A percentile compares a stretch with the other conserved stretches of the same genome.
These are phyloP conservation scores for Ordospora pajunii DNA, from an alignment of 371 early-diverging fungal species.

Conservation along the genomic window DNA sequence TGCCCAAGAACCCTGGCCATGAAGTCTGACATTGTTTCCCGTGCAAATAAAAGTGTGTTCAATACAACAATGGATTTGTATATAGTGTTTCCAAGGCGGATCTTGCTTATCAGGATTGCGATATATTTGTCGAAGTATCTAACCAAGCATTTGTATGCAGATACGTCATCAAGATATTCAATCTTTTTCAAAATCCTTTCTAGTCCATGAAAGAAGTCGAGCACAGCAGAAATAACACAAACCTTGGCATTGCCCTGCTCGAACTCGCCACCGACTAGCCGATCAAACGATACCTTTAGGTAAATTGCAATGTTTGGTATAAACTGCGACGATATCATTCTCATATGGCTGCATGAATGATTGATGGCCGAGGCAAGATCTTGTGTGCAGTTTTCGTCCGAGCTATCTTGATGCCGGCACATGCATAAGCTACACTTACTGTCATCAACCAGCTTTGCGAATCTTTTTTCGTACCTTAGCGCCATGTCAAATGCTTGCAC, in stretches of 20 bases:
- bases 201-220: slow-evolving; percentile 42
- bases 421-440: slow-evolving; percentile 14
- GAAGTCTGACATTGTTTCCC: slow-evolving; percentile 20
- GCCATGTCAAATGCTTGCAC: not conserved
- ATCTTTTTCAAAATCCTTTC: slow-evolving; percentile 19
- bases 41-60: slow-evolving; percentile 32
- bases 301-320: slow-evolving; percentile 31
- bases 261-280: not conserved
- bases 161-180: slow-evolving; percentile 34
- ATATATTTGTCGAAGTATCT: slow-evolving; percentile 10
- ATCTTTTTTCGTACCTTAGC: slow-evolving; percentile 34
- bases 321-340: slow-evolving; percentile 41
- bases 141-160: slow-evolving; percentile 5
- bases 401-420: too few species aligned
- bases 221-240: slow-evolving; percentile 26
- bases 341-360: slow-evolving; percentile 25
- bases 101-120: not conserved
- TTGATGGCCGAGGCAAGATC: not conserved
- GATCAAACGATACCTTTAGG: slow-evolving; percentile 8
- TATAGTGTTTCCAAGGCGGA: not conserved
- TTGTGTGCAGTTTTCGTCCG: not conserved
- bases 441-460: not conserved
- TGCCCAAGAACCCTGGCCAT: not conserved
- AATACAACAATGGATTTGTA: not conserved
- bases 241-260: slow-evolving; percentile 27